phyloP scores from a whole-genome alignment of 1,284 basidiomycete species.

The Fomes fomentarius region DNA sequence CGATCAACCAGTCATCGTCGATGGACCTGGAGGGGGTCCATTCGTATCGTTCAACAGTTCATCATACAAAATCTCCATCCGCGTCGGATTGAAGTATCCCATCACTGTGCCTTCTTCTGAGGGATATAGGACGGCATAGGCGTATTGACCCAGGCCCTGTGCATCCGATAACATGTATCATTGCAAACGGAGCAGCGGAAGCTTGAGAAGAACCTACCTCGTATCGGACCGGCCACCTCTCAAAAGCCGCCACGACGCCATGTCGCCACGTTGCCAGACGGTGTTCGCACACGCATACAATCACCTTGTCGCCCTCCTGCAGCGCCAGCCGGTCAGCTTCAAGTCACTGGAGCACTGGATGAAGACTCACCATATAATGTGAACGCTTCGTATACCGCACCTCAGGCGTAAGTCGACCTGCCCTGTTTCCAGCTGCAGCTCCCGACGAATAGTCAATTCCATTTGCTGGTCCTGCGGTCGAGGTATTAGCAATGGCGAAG shows the following conservation, averaged over 20 bases:
- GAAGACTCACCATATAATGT: not conserved
- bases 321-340: not conserved
- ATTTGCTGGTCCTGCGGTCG: not conserved
- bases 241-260: not conserved
- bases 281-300: not conserved
- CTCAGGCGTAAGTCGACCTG: not conserved
- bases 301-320: constrained; percentile 6
- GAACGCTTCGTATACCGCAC: not conserved
- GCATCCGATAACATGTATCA: not conserved
- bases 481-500: too few relatives aligned
- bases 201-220: not conserved
- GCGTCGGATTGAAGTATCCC: constrained; percentile 2
- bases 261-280: not conserved
- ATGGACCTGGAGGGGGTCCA: too few relatives aligned
- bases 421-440: not conserved
- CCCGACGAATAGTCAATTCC: not conserved
- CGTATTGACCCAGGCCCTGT: not conserved
- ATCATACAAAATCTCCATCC: constrained; percentile 9
- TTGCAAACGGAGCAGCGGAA: too few relatives aligned
- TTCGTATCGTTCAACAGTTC: too few relatives aligned
- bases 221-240: not conserved
- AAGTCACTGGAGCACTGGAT: not conserved
- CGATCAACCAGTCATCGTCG: too few relatives aligned
- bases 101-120: not conserved
- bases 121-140: not conserved